A percentile compares a stretch with the other conserved stretches of the same genome.
phyloP scores from a whole-genome alignment of 2,329 filamentous ascomycete species.

The Cercospora canescens region DNA sequence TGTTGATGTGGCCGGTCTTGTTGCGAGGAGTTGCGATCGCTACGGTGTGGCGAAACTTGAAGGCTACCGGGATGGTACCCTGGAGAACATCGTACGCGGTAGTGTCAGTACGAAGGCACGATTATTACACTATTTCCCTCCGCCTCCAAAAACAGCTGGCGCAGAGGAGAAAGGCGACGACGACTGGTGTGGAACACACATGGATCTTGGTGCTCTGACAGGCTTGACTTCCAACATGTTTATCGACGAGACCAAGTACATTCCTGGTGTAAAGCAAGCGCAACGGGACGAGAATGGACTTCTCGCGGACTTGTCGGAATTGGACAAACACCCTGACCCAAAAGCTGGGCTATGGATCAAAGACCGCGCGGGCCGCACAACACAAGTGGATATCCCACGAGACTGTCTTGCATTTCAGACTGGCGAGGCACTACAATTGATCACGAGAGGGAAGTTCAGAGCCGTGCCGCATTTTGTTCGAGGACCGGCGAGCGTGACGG shows the following conservation, averaged over 20 bases:
- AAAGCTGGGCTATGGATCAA: constrained; percentile 91
- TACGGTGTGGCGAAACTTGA: constrained; percentile 79
- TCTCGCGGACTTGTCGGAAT: constrained; percentile 59
- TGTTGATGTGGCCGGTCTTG: constrained; percentile 84
- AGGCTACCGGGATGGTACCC: constrained; percentile 73
- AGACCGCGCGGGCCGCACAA: constrained; percentile 74
- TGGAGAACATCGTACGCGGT: constrained; percentile 82
- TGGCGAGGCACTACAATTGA: constrained; percentile 84
- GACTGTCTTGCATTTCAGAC: constrained; percentile 97
- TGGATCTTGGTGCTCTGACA: constrained; percentile 92
- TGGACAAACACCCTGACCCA: constrained; percentile 75
- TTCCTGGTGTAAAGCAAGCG: constrained; percentile 29
- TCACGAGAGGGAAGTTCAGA: constrained; percentile 87
- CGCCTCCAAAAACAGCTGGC: constrained; percentile 19
- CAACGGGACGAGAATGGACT: background rate
- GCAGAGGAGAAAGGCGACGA: constrained; percentile 61
- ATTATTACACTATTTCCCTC: constrained; percentile 88
- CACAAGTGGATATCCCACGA: constrained; percentile 89
- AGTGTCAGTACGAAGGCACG: constrained; percentile 89
- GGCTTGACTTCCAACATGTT: constrained; percentile 96
- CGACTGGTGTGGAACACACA: constrained; percentile 90
- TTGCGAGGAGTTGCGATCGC: constrained; percentile 84
- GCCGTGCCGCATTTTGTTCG: constrained; percentile 95
- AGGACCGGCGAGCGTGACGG: constrained; percentile 53
- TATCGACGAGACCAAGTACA: constrained; percentile 68